These are phyloP conservation scores for Wickerhamia fluorescens DNA, from an alignment of 805 yeast genomes.

Conservation along the genomic window DNA sequence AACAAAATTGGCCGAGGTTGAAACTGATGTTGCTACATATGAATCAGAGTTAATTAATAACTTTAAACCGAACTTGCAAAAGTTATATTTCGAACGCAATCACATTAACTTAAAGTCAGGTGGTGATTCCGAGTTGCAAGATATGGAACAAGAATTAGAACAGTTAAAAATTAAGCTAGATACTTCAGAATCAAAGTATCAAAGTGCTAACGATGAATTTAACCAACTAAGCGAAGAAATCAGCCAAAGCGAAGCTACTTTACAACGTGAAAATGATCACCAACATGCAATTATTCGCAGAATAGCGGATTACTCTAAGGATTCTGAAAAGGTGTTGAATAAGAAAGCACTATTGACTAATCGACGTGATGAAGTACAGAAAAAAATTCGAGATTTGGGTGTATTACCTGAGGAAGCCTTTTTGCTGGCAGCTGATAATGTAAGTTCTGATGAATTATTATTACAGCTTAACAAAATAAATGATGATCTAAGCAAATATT, in stretches of 20 bases:
- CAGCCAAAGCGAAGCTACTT: conserved; percentile 26
- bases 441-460: conserved; percentile 48
- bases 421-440: conserved; percentile 26
- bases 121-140: conserved; percentile 6
- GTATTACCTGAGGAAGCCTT: conserved; percentile 83
- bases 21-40: conserved; percentile 38
- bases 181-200: conserved; percentile 21
- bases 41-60: conserved; percentile 56
- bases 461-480: conserved; percentile 46
- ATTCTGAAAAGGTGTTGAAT: conserved; percentile 57
- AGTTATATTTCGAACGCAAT: conserved; percentile 6
- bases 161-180: conserved; percentile 18
- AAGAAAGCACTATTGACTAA: conserved; percentile 51
- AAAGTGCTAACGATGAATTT: conserved; percentile 17
- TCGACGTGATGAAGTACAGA: conserved; percentile 66
- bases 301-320: conserved; percentile 55
- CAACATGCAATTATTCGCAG: conserved; percentile 49
- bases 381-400: conserved; percentile 77
- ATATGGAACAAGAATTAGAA: conserved; percentile 18
- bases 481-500: conserved; percentile 51
- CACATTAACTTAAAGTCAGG: conserved; percentile 5
- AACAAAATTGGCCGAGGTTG: conserved; percentile 35
- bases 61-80: conserved; percentile 41
- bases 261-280: conserved; percentile 47
- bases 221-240: conserved; percentile 25